Evolutionary conservation across 2,329 filamentous ascomycete genomes (phyloP), one percentile per base, ranked within the genome.

Genomic region (Pleoardoris graminearum): DNA sequence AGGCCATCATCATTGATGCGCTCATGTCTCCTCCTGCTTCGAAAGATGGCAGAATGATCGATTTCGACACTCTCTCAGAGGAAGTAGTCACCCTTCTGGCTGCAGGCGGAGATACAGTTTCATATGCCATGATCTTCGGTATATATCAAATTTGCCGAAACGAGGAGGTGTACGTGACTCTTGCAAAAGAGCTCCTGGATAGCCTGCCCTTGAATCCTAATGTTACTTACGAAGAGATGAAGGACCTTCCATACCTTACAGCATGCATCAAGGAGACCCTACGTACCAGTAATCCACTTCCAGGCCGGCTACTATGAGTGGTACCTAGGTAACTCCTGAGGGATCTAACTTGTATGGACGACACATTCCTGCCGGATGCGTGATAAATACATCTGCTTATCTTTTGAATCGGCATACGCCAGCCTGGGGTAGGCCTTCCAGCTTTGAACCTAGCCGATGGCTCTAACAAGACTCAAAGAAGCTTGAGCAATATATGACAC

Each of bases 1-100:
- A 12, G 14, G 30, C 17, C 5, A 21, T 37, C 4, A 16, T 37
- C 7, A 37, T 37, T 16, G 35, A 60, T 30, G 42, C 48, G 35
- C 48, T 60, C 7, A 25, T 50, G 11, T 51, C 55, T 33, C 45
- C 55, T 1, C 50, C 38, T 5, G 36, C 50, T 1, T 52, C 55
- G 5, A 60, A 56, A 42, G 50, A 50, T n/a, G 49, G 55, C 19
- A 30, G 21, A 8, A 29, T 51, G 7, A 51, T 50, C 8, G 50
- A 46, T 39, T 11, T 29, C 8, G 33, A 41, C 10, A 47, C 55
- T n/a, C 39, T 58, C 6, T 38, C 41, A 7, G 51, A 55, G 8
- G 55, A 60, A 29, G 48, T 56, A 23, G 49, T 58, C 39, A 58
- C 53, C 46, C 43, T 60, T 1, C 48, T 60, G 1, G 43, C 57